Percentiles rank a stretch among this genome's conserved stretches.
These are phyloP conservation scores for Calonectria pseudoturangicola DNA, from an alignment of 2,329 filamentous ascomycete species.

Conservation along the genomic window DNA sequence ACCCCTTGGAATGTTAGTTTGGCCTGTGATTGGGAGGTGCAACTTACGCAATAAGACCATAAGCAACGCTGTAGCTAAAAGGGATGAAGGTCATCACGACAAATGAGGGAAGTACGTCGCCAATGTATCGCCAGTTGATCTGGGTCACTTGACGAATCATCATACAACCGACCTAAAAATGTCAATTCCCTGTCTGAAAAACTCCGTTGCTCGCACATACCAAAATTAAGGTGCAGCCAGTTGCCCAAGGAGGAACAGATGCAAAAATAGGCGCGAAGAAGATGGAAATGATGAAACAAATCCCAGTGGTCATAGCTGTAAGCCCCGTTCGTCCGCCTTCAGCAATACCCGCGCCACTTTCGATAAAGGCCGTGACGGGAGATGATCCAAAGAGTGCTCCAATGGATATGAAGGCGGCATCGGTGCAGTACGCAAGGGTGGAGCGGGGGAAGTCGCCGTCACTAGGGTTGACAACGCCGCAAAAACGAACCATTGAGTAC, in stretches of 20 bases:
- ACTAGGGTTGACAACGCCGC: constrained; percentile 76
- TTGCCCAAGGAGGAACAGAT: constrained; percentile 86
- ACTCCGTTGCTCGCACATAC: constrained; percentile 60
- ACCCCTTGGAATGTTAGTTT: constrained; percentile 58
- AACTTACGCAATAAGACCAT: constrained; percentile 82
- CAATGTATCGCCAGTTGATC: constrained; percentile 86
- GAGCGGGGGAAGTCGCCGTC: constrained; percentile 91
- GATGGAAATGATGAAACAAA: constrained; percentile 82
- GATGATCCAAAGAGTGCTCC: constrained; percentile 81
- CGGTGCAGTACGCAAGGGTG: constrained; percentile 84
- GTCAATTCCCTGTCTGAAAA: not conserved
- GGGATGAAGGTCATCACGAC: constrained; percentile 85
- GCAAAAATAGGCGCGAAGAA: constrained; percentile 87
- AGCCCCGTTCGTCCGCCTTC: constrained; percentile 84
- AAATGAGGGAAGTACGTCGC: constrained; percentile 85
- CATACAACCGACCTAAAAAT: constrained; percentile 79
- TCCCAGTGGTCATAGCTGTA: constrained; percentile 80
- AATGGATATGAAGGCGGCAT: constrained; percentile 82
- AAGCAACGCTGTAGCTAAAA: constrained; percentile 86
- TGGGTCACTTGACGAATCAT: constrained; percentile 85
- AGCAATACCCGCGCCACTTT: constrained; percentile 84
- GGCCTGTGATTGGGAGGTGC: not conserved
- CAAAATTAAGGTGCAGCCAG: constrained; percentile 82
- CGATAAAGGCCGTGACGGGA: constrained; percentile 84
- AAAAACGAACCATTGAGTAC: constrained; percentile 89